Percentiles rank a stretch among this genome's conserved stretches.
Conservation (phyloP, 805 yeast species). For the Lipomyces kockii region DNA sequence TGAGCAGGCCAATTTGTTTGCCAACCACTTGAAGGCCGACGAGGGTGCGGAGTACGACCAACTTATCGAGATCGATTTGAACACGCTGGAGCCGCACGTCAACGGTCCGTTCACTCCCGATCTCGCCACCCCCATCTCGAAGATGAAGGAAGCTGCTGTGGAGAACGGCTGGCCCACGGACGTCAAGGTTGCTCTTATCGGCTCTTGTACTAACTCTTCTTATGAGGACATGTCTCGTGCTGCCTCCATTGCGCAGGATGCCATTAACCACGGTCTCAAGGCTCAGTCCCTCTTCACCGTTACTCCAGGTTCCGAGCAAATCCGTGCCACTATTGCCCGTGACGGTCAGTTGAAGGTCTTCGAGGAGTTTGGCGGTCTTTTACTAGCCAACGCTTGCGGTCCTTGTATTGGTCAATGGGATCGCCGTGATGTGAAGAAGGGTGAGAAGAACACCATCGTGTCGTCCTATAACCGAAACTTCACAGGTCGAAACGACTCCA, state of each 20-base stretch:
- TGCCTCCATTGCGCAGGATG: conserved; percentile 86
- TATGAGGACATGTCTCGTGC: conserved; percentile 99
- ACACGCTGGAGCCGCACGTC: conserved; percentile 87
- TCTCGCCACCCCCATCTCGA: conserved; percentile 87
- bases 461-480: conserved; percentile 98
- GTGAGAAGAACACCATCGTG: conserved; percentile 77
- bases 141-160: conserved; percentile 72
- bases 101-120: conserved; percentile 99
- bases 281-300: conserved; percentile 92
- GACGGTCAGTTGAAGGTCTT: conserved; percentile 87
- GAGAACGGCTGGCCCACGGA: conserved; percentile 83
- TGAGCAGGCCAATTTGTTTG: conserved; percentile 70
- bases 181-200: conserved; percentile 92
- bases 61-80: conserved; percentile 85
- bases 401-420: conserved; percentile 99
- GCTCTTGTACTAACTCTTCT: conserved; percentile 98
- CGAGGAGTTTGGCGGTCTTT: conserved; percentile 85
- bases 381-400: conserved; percentile 97
- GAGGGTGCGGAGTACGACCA: conserved; percentile 89
- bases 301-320: conserved; percentile 98
- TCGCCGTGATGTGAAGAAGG: conserved; percentile 66
- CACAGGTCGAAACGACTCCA: conserved; percentile 97
- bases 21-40: conserved; percentile 76
- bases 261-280: conserved; percentile 81
- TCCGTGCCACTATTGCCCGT: conserved; percentile 94